Evolutionary conservation across 139 green algal genomes (phyloP), one percentile per base, ranked within the genome.

Genomic region (Asterochloris sp.): DNA sequence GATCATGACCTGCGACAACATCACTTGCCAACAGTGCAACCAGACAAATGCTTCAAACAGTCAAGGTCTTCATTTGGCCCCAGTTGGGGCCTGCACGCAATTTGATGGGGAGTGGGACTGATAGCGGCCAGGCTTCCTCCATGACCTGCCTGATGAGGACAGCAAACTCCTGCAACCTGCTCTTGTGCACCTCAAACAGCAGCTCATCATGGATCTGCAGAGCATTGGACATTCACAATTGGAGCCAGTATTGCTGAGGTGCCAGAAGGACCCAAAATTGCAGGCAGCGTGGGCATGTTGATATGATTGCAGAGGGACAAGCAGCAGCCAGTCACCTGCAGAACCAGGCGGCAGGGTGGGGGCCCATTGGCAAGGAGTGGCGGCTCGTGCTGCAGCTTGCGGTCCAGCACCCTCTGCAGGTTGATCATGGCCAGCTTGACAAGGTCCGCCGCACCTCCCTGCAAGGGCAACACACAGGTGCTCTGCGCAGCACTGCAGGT

Each of bases 151-250:
- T 82, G 24, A 97, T 85, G 16, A 91, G 54, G 0, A 29, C 12
- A 0, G 85, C 89, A 61, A 88, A 87, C 14, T 80, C 61, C 19
- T 85, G 62, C 66, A 94, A 68, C 24, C 54, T 23, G 11, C 38
- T 75, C 15, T 62, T 67, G 10, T 79, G 63, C 74, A 96, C 90
- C 85, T 97, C 93, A 73, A 97, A 91, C 78, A 98, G 67, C 69
- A 98, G 87, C 88, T 98, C 95, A 76, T 98, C 95, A 74, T 98
- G 95, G 28, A 98, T 89, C 88, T 97, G 90, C 38, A 87, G 10
- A 24, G 12, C 62, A 38, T 54, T 54, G 23, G 11, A 80, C 60
- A 80, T 80, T 80, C 11, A 69, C 47, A 9, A 54, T 2, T 38
- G 38, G 38, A 54, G 38, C 38, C 38, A 10, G 38, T 10, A 54